Conservation (phyloP, 306 rosid genomes). For the Trifolium dubium region DNA sequence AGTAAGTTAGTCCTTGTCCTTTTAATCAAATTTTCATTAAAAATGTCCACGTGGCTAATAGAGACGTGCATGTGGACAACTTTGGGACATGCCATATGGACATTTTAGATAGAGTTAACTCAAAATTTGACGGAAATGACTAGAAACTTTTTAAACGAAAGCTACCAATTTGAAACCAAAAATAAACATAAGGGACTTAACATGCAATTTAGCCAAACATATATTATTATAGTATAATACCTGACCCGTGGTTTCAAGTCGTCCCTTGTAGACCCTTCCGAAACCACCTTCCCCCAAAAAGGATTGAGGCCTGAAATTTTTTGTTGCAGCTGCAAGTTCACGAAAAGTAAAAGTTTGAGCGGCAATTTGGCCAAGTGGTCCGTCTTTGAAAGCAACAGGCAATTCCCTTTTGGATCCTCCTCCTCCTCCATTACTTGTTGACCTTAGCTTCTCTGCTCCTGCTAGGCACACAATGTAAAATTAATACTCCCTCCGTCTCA, state of each 20-base stretch:
- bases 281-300: constrained; percentile 96
- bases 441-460: constrained; percentile 69
- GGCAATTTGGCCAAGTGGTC: constrained; percentile 69
- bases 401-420: constrained; percentile 66
- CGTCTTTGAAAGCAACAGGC: constrained; percentile 60
- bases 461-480: constrained; percentile 46
- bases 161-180: no score
- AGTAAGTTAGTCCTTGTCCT: no score
- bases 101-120: no score
- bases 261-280: constrained; percentile 92
- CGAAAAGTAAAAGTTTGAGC: constrained; percentile 91
- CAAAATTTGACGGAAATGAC: no score
- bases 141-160: no score
- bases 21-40: no score
- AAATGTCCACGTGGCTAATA: no score
- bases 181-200: no score
- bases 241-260: constrained; percentile 80
- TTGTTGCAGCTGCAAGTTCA: constrained; percentile 81
- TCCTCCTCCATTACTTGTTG: constrained; percentile 62
- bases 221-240: constrained; percentile 42
- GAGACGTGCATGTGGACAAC: no score
- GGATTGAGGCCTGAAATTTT: constrained; percentile 77
- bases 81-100: no score
- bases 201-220: no score
- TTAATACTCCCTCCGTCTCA: no score